Evolutionary conservation across 352 stramenopile species (phyloP), one percentile per base, ranked within the genome.

Genomic region (Pythium dissimile): DNA sequence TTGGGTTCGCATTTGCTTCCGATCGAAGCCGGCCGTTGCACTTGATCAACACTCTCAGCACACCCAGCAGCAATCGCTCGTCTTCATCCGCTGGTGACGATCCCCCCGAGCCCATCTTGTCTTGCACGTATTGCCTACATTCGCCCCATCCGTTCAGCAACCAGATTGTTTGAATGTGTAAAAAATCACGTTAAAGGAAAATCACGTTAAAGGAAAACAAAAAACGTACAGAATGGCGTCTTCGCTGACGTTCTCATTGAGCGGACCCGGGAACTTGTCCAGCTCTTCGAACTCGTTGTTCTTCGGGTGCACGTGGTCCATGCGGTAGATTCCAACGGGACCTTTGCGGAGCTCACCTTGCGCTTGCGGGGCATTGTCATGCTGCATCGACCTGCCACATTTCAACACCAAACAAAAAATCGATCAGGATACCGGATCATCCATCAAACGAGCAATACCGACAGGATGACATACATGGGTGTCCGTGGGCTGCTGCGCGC

Each of bases 11-110:
- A 21, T 70, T 77, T 5, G 57, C 44, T 13, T 86, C 76, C 2
- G 80, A 87, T 16, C 78, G 74, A 9, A 91, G 64, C 50, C 83
- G 81, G 23, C 84, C 84, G n/a, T 94, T 90, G 67, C 74, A 89
- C 56, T 88, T 91, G 28, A 92, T 73, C 38, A 94, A 43, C 5
- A 94, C 69, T 51, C 66, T 71, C 35, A 94, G 52, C n/a, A 94
- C 64, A 15, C 81, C 75, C 23, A 88, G 49, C 27, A 94, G 59
- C 45, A 94, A 59, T 26, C 80, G 78, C 15, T 88, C 80, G 38
- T 94, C 77, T 57, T 94, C 84, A 26, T 82, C 70, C 1, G 70
- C 50, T 21, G 62, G 64, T 12, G 47, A 71, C 52, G 51, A 45
- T 5, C 45, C 42, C 0, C 38, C 10, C 11, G 61, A 59, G 34